phyloP scores from a whole-genome alignment of 352 stramenopile genomes.

The Phytophthora megakarya region DNA sequence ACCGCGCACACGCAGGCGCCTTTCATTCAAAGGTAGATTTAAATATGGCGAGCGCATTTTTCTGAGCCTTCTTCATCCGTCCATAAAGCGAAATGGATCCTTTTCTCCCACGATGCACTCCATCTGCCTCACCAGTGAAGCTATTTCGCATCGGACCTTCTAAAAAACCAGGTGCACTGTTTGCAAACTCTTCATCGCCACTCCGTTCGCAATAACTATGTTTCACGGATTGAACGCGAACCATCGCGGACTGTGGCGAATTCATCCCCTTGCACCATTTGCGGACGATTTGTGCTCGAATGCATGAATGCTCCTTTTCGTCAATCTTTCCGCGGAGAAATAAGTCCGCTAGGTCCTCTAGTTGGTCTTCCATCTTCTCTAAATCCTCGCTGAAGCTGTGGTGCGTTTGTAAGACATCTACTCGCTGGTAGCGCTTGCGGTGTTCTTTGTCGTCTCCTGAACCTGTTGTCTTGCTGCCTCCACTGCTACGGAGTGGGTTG shows the following conservation, averaged over 20 bases:
- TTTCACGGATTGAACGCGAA: constrained; percentile 71
- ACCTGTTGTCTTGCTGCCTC: constrained; percentile 32
- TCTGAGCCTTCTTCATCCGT: constrained; percentile 84
- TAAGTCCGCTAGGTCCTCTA: constrained; percentile 73
- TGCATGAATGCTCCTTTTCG: constrained; percentile 86
- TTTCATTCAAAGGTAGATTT: constrained; percentile 83
- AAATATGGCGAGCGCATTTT: constrained; percentile 83
- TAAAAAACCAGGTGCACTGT: constrained; percentile 28
- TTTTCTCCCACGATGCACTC: constrained; percentile 35
- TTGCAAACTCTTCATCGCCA: constrained; percentile 28
- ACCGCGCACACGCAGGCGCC: not conserved
- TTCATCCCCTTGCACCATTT: constrained; percentile 86
- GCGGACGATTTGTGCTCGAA: constrained; percentile 79
- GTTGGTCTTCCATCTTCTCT: constrained; percentile 82
- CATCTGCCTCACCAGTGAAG: constrained; percentile 26
- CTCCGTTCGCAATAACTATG: constrained; percentile 41
- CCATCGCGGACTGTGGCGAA: constrained; percentile 78
- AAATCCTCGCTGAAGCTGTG: constrained; percentile 68
- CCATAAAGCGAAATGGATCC: constrained; percentile 69
- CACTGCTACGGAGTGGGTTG: constrained; percentile 55
- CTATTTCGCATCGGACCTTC: constrained; percentile 24
- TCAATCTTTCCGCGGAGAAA: constrained; percentile 81
- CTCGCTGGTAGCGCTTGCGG: constrained; percentile 63
- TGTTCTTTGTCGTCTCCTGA: constrained; percentile 45
- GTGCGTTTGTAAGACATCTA: constrained; percentile 76